Evolutionary conservation across 169 alveolate genomes (phyloP).

Genomic region (Perkinsus marinus): DNA sequence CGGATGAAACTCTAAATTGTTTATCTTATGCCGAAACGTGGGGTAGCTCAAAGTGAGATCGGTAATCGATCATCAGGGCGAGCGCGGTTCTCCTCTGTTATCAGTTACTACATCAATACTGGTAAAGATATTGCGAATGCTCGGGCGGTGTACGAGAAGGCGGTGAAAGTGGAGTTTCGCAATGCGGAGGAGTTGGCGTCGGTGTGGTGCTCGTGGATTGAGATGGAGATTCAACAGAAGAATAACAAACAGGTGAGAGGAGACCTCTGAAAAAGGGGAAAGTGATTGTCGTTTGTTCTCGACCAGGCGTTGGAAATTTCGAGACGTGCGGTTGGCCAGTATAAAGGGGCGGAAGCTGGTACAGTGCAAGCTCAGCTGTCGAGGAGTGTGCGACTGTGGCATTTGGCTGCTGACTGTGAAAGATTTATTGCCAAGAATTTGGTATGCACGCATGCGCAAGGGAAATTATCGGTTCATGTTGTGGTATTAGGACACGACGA

Average conservation of each 20-base stretch:
- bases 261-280: not conserved
- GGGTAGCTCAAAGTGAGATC: too few relatives aligned
- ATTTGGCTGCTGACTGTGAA: conserved; percentile 53
- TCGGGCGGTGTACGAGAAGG: conserved; percentile 38
- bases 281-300: not conserved
- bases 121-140: conserved; percentile 33
- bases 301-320: not conserved
- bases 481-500: conserved; percentile 35
- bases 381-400: conserved; percentile 37
- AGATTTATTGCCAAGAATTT: not conserved
- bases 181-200: conserved; percentile 40
- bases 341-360: not conserved
- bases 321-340: not conserved
- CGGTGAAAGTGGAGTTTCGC: conserved; percentile 22
- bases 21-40: too few relatives aligned
- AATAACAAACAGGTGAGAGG: not conserved
- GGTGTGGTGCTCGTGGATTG: conserved; percentile 56
- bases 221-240: conserved; percentile 31
- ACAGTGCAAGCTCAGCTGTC: not conserved
- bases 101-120: not conserved
- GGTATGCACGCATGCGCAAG: not conserved
- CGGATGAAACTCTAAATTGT: too few relatives aligned
- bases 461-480: not conserved
- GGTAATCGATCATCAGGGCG: too few relatives aligned
- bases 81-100: not conserved